Base-by-base conservation (phyloP, 306 rosid species). In the Acacia acuminata region DNA sequence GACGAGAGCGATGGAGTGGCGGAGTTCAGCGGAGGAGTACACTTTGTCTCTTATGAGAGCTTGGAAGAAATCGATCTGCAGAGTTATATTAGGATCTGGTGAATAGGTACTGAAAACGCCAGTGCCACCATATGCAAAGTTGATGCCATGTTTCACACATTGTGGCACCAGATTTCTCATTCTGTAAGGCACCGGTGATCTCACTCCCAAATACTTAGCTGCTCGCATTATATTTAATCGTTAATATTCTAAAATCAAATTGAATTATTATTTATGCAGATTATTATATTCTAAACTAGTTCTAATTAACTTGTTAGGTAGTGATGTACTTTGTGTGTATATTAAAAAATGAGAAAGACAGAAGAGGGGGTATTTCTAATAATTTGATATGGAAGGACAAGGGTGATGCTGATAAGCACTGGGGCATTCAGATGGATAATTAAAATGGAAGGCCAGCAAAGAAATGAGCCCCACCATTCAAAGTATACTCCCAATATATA, bases 1-100 rank as follows among this genome's bases (percentile, higher is more conserved):
- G 66, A 86, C 55, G 5, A 80, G 34, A 19, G 89, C 87, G 9
- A 77, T 14, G 0, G 89, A 80, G 38, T 61, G 56, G 30, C 25
- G 7, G 42, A 86, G 48, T 16, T 83, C 81, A 0, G 34, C 5
- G 22, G 75, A 0, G 1, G 25, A 13, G 69, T 53, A 81, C 3
- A 58, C 64, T 5, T 42, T 45, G 2, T 40, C 25, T 16, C 61
- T 74, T 76, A 84, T 30, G 16, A 87, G 60, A 1, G 8, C 2
- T 6, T 63, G 20, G 7, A 87, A 85, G 66, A 73, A 73, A 69
- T 74, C 83, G 42, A 90, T 88, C 63, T 90, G 94, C 40, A 45
- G 67, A 2, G 89, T 88, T 92, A 90, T 82, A 82, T 87, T 90
- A 63, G 94, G 89, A 25, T 19, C 43, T 5, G 50, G 6, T 10